Conservation (phyloP, 805 yeast species). For the Metschnikowia proteae region DNA sequence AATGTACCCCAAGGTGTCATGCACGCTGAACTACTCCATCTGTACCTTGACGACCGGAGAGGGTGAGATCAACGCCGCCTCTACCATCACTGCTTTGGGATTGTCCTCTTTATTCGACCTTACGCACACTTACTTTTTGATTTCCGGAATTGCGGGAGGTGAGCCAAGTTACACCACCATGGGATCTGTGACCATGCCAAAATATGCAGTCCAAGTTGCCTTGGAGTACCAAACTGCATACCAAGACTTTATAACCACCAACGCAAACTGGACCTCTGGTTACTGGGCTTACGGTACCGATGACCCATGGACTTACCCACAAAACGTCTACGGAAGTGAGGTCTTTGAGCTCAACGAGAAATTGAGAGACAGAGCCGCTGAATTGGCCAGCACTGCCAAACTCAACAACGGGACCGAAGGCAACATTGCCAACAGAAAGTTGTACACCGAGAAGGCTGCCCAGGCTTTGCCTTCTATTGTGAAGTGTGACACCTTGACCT, state of each 20-base stretch:
- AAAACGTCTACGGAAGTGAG: slow-evolving; percentile 58
- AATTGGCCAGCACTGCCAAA: slow-evolving; percentile 44
- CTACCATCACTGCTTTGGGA: slow-evolving; percentile 51
- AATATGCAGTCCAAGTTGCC: slow-evolving; percentile 58
- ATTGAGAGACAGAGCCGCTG: slow-evolving; percentile 55
- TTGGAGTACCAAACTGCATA: slow-evolving; percentile 58
- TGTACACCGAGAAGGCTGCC: slow-evolving; percentile 51
- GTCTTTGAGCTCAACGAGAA: slow-evolving; percentile 58
- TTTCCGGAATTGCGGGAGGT: slow-evolving; percentile 67
- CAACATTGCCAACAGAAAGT: slow-evolving; percentile 44
- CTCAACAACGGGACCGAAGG: slow-evolving; percentile 44
- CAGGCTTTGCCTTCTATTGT: slow-evolving; percentile 43
- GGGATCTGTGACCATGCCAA: slow-evolving; percentile 59
- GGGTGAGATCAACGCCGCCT: slow-evolving; percentile 65
- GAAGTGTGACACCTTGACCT: slow-evolving; percentile 57
- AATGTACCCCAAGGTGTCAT: slow-evolving; percentile 52
- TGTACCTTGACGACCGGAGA: slow-evolving; percentile 69
- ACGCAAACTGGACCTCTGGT: slow-evolving; percentile 56
- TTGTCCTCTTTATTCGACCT: slow-evolving; percentile 55
- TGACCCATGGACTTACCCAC: slow-evolving; percentile 49
- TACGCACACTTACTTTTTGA: slow-evolving; percentile 54
- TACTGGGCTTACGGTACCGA: slow-evolving; percentile 55
- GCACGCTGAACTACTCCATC: slow-evolving; percentile 48
- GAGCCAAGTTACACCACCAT: slow-evolving; percentile 53
- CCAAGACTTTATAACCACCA: slow-evolving; percentile 23